These are phyloP conservation scores for Suhomyces taliae DNA, from an alignment of 1,139 yeast species.

Conservation along the genomic window DNA sequence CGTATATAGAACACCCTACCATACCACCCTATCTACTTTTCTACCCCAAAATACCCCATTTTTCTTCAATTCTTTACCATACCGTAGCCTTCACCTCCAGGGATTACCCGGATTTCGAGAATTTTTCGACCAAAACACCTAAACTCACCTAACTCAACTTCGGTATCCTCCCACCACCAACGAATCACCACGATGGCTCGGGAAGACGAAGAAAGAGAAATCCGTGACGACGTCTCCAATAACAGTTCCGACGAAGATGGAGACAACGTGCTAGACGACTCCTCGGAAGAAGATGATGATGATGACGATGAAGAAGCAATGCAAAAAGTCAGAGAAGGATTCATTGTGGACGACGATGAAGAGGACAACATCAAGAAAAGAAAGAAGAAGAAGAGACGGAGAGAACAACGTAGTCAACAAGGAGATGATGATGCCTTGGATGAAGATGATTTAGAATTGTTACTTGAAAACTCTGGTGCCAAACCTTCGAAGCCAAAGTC, in stretches of 20 bases:
- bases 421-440: slow-evolving; percentile 73
- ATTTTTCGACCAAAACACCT: slow-evolving; percentile 10
- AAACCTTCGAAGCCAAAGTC: slow-evolving; percentile 33
- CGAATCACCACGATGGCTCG: slow-evolving; percentile 16
- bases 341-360: slow-evolving; percentile 90
- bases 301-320: slow-evolving; percentile 79
- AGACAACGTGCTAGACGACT: slow-evolving; percentile 59
- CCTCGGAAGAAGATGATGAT: slow-evolving; percentile 75
- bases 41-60: background rate
- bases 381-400: slow-evolving; percentile 40
- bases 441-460: slow-evolving; percentile 90
- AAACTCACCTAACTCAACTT: background rate
- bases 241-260: slow-evolving; percentile 38
- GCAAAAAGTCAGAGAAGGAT: slow-evolving; percentile 79
- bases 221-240: slow-evolving; percentile 33
- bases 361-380: slow-evolving; percentile 34
- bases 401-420: slow-evolving; percentile 23
- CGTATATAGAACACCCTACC: background rate
- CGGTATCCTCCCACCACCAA: background rate
- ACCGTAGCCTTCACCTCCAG: background rate
- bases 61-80: background rate
- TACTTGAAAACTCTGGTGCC: slow-evolving; percentile 88
- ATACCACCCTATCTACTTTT: background rate
- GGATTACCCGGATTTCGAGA: slow-evolving; percentile 11
- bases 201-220: slow-evolving; percentile 38